phyloP scores from a whole-genome alignment of 768 basidiomycete genomes.

The Scleroderma citrinum region DNA sequence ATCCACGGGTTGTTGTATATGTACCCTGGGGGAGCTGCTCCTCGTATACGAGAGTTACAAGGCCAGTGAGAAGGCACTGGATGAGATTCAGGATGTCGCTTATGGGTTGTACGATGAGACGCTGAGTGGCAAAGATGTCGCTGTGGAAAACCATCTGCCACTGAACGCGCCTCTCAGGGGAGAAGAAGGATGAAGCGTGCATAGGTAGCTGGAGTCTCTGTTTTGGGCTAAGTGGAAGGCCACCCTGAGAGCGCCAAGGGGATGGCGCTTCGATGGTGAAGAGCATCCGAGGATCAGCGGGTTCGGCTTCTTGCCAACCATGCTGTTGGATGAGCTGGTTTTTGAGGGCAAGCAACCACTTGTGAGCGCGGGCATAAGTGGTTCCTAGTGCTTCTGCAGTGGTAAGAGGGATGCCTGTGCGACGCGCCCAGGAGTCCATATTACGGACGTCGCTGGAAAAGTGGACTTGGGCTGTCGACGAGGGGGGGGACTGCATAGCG shows the following conservation, averaged over 20 bases:
- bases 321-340: constrained; percentile 58
- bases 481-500: constrained; percentile 28
- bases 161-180: constrained; percentile 75
- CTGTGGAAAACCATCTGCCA: constrained; percentile 90
- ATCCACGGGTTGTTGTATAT: constrained; percentile 69
- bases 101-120: constrained; percentile 62
- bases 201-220: constrained; percentile 68
- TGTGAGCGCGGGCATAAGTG: constrained; percentile 76
- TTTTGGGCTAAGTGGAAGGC: constrained; percentile 71
- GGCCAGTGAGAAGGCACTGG: constrained; percentile 68
- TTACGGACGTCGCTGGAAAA: constrained; percentile 76
- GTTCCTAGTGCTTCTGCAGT: constrained; percentile 77
- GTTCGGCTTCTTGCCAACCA: constrained; percentile 59
- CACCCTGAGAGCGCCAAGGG: constrained; percentile 70
- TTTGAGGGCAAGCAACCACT: constrained; percentile 64
- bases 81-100: constrained; percentile 63
- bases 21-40: constrained; percentile 65
- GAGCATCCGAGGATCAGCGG: constrained; percentile 64
- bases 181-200: constrained; percentile 81
- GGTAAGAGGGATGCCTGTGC: constrained; percentile 76
- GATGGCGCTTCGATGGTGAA: constrained; percentile 75
- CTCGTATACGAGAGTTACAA: constrained; percentile 68
- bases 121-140: constrained; percentile 65
- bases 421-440: constrained; percentile 79
- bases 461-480: constrained; percentile 53